Percentiles rank a stretch among this genome's conserved stretches.
phyloP scores from a whole-genome alignment of 2,329 filamentous ascomycete species.

The Thelonectria blattea region DNA sequence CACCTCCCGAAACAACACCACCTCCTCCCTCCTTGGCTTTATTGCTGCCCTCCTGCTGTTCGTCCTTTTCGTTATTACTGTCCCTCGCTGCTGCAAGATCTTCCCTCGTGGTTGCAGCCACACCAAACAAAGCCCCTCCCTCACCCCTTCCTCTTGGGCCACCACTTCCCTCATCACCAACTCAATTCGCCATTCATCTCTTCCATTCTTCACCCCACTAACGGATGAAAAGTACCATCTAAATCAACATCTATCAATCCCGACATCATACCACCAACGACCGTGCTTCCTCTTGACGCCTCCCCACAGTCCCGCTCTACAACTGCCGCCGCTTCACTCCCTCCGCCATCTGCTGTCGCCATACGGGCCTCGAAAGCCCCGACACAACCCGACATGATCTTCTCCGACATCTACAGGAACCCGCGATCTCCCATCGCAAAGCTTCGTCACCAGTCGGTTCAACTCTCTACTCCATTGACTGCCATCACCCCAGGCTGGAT shows the following conservation, averaged over 20 bases:
- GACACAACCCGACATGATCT: conserved; percentile 53
- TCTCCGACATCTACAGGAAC: conserved; percentile 65
- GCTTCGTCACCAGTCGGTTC: conserved; percentile 50
- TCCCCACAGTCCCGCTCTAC: conserved; percentile 34
- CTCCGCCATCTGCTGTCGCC: conserved; percentile 21
- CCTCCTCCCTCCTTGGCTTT: not conserved
- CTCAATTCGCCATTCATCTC: not conserved
- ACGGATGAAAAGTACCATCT: conserved; percentile 18
- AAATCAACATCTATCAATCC: conserved; percentile 16
- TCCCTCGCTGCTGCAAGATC: conserved; percentile 17
- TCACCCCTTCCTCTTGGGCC: not conserved
- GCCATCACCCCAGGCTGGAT: conserved; percentile 43
- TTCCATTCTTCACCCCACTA: conserved; percentile 4
- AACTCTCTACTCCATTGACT: conserved; percentile 40
- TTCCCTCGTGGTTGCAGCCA: not conserved
- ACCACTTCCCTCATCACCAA: not conserved
- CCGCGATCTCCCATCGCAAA: conserved; percentile 60
- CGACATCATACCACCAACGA: conserved; percentile 33
- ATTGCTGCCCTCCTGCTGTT: not conserved
- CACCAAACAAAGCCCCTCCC: not conserved
- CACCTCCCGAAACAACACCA: conserved; percentile 36
- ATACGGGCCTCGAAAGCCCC: conserved; percentile 29
- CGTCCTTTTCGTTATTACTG: conserved; percentile 12
- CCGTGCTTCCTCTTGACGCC: conserved; percentile 31
- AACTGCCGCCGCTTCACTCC: conserved; percentile 29